These are phyloP conservation scores for Thyridium curvatum DNA, from an alignment of 2,329 filamentous ascomycete species.

Conservation along the genomic window DNA sequence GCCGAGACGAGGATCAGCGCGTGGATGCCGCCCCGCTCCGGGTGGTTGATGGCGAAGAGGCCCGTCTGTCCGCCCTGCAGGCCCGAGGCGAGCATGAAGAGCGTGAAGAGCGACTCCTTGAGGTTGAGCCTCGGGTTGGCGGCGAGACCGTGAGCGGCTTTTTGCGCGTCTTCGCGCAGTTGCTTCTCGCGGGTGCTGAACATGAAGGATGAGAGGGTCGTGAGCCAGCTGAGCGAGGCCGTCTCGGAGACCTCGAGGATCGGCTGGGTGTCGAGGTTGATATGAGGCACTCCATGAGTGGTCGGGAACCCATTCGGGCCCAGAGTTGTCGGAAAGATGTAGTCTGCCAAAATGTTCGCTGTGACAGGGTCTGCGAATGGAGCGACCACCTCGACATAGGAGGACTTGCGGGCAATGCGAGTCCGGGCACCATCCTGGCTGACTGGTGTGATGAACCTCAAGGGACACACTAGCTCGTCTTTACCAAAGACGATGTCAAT, in stretches of 20 bases:
- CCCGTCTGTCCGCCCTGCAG: constrained; percentile 37
- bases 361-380: constrained; percentile 19
- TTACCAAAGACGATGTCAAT: constrained; percentile 33
- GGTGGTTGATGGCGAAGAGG: constrained; percentile 34
- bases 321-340: constrained; percentile 28
- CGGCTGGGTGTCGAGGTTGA: constrained; percentile 38
- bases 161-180: constrained; percentile 20
- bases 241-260: constrained; percentile 31
- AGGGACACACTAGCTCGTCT: constrained; percentile 17
- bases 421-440: constrained; percentile 24
- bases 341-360: constrained; percentile 15
- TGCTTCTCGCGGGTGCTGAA: constrained; percentile 35
- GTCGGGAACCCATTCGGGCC: constrained; percentile 21
- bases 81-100: constrained; percentile 39
- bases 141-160: constrained; percentile 10
- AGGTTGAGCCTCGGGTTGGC: constrained; percentile 32
- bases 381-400: constrained; percentile 38
- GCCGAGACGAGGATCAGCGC: constrained; percentile 34
- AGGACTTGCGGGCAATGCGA: constrained; percentile 35
- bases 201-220: constrained; percentile 26
- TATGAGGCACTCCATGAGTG: constrained; percentile 29
- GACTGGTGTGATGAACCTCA: constrained; percentile 35
- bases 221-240: constrained; percentile 28
- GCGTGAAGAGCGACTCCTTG: constrained; percentile 40
- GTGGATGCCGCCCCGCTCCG: constrained; percentile 29